Evolutionary conservation across 352 stramenopile species (phyloP).

Genomic region (Phytophthora uliginosa): DNA sequence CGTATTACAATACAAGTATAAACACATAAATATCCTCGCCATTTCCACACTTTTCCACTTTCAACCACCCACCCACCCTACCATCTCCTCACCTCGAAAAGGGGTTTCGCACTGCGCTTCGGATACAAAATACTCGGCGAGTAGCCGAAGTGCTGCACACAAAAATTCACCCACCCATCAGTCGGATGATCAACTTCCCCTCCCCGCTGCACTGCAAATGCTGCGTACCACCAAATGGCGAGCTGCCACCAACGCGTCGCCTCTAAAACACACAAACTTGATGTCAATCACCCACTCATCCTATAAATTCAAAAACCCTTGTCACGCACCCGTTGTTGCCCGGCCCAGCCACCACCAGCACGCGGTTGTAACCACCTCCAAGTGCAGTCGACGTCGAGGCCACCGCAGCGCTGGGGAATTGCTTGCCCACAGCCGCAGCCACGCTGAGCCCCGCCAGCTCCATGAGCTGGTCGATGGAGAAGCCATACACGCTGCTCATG

Average conservation of each 20-base stretch:
- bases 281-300: background rate
- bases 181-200: background rate
- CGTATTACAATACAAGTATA: background rate
- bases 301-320: background rate
- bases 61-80: background rate
- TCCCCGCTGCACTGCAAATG: background rate
- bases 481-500: constrained; percentile 89
- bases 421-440: constrained; percentile 90
- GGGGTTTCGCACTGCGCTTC: constrained; percentile 84
- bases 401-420: constrained; percentile 43
- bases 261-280: constrained; percentile 46
- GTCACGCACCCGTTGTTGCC: constrained; percentile 97
- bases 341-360: constrained; percentile 97
- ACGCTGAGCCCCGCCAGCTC: constrained; percentile 98
- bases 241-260: constrained; percentile 98
- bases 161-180: background rate
- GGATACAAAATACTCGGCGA: constrained; percentile 96
- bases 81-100: constrained; percentile 71
- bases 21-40: background rate
- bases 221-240: constrained; percentile 93
- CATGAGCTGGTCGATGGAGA: constrained; percentile 99
- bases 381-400: too few relatives aligned
- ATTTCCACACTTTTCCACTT: background rate
- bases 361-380: constrained; percentile 32
- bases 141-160: constrained; percentile 96